These are phyloP conservation scores for Xylaria sp. DNA, from an alignment of 2,329 filamentous ascomycete genomes.

Conservation along the genomic window DNA sequence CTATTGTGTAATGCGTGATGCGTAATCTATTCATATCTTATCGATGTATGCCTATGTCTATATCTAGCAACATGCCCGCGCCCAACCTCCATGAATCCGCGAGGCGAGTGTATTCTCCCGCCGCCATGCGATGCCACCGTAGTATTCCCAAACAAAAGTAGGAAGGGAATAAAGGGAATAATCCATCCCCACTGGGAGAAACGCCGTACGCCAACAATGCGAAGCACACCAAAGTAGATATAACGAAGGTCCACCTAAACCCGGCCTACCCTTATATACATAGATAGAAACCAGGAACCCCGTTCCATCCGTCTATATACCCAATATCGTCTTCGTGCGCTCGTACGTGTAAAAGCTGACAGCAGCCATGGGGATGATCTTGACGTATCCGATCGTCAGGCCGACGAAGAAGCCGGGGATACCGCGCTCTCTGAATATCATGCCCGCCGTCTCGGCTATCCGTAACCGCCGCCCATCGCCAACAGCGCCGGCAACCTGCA, in stretches of 20 bases:
- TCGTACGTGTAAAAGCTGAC: constrained; percentile 75
- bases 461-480: constrained; percentile 85
- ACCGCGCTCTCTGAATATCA: constrained; percentile 81
- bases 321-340: constrained; percentile 70
- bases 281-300: background rate
- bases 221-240: constrained; percentile 17
- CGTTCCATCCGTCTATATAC: constrained; percentile 63
- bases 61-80: constrained; percentile 2
- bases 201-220: constrained; percentile 42
- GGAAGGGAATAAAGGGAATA: constrained; percentile 3
- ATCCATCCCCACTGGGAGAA: constrained; percentile 5
- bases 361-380: constrained; percentile 90
- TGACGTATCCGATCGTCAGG: constrained; percentile 92
- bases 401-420: constrained; percentile 90
- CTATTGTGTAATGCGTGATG: background rate
- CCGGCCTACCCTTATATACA: background rate
- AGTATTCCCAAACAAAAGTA: constrained; percentile 33
- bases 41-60: constrained; percentile 2
- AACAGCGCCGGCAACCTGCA: constrained; percentile 96
- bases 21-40: constrained; percentile 11
- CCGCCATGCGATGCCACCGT: constrained; percentile 30
- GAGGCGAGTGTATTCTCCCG: constrained; percentile 8
- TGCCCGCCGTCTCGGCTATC: constrained; percentile 80
- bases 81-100: background rate
- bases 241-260: background rate